Conservation (phyloP, 441 rosid species). For the Gossypium trilobum region DNA sequence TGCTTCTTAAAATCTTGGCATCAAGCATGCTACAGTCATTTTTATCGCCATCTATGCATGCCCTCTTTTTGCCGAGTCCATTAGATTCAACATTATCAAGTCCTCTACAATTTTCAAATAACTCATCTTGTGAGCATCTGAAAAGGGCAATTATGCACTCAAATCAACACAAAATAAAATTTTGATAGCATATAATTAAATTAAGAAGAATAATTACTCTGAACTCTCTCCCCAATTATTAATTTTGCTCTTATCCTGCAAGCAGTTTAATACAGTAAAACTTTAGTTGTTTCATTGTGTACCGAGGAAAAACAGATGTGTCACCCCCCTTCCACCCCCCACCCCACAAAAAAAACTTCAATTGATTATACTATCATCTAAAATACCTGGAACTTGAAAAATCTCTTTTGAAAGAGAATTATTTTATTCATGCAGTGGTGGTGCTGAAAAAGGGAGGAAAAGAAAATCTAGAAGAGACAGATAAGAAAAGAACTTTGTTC, state of each 20-base stretch:
- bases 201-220: too few species aligned
- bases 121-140: slow-evolving; percentile 40
- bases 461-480: not conserved
- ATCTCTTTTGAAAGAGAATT: not conserved
- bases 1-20: slow-evolving; percentile 31
- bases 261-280: slow-evolving; percentile 17
- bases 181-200: too few species aligned
- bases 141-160: slow-evolving; percentile 18
- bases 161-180: slow-evolving; percentile 13
- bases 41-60: slow-evolving; percentile 18
- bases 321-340: not conserved
- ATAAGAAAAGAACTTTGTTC: not conserved
- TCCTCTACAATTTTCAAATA: slow-evolving; percentile 22
- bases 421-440: not conserved
- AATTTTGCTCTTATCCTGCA: slow-evolving; percentile 49
- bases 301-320: not conserved
- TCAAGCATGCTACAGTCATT: slow-evolving; percentile 19
- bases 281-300: slow-evolving; percentile 11
- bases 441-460: not conserved
- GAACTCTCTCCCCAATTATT: too few species aligned
- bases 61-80: slow-evolving; percentile 33
- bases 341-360: not conserved
- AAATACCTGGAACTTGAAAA: not conserved
- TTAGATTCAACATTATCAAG: slow-evolving; percentile 23
- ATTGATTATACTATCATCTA: not conserved